A percentile compares a stretch with the other conserved stretches of the same genome.
Evolutionary conservation across 1,284 basidiomycete species (phyloP).

Genomic region (Abortiporus biennis): DNA sequence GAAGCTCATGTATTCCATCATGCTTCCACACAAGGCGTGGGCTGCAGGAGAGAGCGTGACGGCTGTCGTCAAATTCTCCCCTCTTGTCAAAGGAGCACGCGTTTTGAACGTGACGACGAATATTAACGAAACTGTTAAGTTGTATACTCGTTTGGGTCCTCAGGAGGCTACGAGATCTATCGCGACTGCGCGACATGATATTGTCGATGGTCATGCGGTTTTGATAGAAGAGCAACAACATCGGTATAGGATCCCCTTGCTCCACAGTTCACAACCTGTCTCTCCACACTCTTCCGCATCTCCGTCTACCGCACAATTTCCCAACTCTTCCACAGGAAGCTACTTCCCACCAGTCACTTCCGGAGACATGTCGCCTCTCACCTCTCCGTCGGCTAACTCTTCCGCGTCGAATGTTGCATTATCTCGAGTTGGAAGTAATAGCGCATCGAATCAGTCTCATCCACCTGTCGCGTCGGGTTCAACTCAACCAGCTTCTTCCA

Average conservation of each 20-base stretch:
- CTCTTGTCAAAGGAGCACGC: slow-evolving; percentile 77
- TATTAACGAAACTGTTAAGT: slow-evolving; percentile 73
- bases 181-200: slow-evolving; percentile 64
- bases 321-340: slow-evolving; percentile 7
- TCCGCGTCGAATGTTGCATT: slow-evolving; percentile 18
- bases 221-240: slow-evolving; percentile 33
- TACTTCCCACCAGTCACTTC: slow-evolving; percentile 8
- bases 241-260: slow-evolving; percentile 23
- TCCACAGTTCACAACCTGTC: slow-evolving; percentile 14
- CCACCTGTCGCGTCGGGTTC: slow-evolving; percentile 3
- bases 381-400: slow-evolving; percentile 22
- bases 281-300: slow-evolving; percentile 8
- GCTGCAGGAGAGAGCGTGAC: slow-evolving; percentile 82
- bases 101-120: slow-evolving; percentile 65
- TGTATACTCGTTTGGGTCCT: slow-evolving; percentile 45
- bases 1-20: slow-evolving; percentile 88
- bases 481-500: background rate
- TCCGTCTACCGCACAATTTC: slow-evolving; percentile 10
- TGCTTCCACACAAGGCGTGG: slow-evolving; percentile 87
- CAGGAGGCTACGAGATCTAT: slow-evolving; percentile 65
- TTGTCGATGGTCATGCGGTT: slow-evolving; percentile 57
- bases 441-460: slow-evolving; percentile 4
- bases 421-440: slow-evolving; percentile 5
- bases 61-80: slow-evolving; percentile 81
- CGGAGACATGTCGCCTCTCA: slow-evolving; percentile 22